These are phyloP conservation scores for Eucalyptus caleyi DNA, from an alignment of 345 rosid genomes.

Conservation along the genomic window DNA sequence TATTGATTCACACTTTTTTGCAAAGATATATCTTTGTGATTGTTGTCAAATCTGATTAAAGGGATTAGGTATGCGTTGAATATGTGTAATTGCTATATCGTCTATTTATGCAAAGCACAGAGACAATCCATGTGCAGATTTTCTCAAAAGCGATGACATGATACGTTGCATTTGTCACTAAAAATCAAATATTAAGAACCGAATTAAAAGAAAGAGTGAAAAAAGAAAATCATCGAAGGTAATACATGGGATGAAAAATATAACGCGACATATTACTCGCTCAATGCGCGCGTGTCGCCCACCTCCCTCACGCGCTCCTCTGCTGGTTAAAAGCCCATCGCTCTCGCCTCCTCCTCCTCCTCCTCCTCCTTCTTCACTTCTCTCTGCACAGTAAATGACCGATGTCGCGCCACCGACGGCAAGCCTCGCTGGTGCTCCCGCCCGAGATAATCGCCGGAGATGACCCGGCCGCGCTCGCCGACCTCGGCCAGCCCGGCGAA, in stretches of 20 bases:
- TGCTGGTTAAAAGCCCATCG: background rate
- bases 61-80: too few relatives aligned
- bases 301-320: background rate
- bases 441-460: slow-evolving; percentile 12
- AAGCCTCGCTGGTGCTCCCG: slow-evolving; percentile 21
- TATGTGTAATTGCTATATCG: too few relatives aligned
- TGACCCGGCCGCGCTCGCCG: background rate
- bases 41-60: background rate
- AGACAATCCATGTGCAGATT: background rate
- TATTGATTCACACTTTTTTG: background rate
- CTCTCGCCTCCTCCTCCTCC: background rate
- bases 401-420: slow-evolving; percentile 40
- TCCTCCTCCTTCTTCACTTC: background rate
- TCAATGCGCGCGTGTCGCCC: background rate
- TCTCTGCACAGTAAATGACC: background rate
- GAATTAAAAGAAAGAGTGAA: background rate
- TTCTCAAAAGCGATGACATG: background rate
- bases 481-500: background rate
- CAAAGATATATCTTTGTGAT: background rate
- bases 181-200: background rate
- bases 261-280: background rate
- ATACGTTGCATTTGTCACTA: background rate
- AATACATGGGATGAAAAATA: background rate
- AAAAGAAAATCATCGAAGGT: background rate
- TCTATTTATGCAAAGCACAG: too few relatives aligned